Evolutionary conservation across 805 yeast species (phyloP), one percentile per base, ranked within the genome.

Genomic region (Saturnispora diversa): DNA sequence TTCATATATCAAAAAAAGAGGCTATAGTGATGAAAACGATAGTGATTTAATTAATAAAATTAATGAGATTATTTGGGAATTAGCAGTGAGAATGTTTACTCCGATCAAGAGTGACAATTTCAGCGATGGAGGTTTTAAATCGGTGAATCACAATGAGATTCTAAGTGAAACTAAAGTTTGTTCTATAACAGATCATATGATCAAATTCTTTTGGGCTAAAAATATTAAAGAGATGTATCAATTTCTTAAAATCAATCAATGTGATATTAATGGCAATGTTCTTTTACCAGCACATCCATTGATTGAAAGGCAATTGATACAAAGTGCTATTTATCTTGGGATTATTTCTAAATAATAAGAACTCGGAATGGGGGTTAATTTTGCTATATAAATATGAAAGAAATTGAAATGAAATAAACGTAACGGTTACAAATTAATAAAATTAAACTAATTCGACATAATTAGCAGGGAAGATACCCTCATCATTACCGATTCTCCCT

Each of bases 401-500:
- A 6, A 26, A 10, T 6, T n/a, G 10, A 26, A 5, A n/a, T n/a
- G n/a, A n/a, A n/a, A n/a, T n/a, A n/a, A n/a, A n/a, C n/a, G n/a
- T n/a, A n/a, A n/a, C n/a, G n/a, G n/a, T n/a, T n/a, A n/a, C n/a
- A n/a, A n/a, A n/a, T n/a, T n/a, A n/a, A n/a, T n/a, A n/a, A n/a
- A n/a, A 25, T 38, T 56, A 80, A 39, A 77, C 74, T 52, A 88
- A 62, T 57, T 88, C 94, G 31, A 90, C 97, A 56, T 90, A 90
- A 59, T 90, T 90, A 2, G 98, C 98, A 8, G 98, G 98, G 72
- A 90, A 90, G 17, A 88, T 88, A 31, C 98, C 98, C 52, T 84
- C 85, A 46, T 64, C 64, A 10, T 94, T 90, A 50, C 83, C 84
- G 40, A 77, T 66, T 57, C 83, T 77, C 21, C 98, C 98, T 0